Evolutionary conservation across 306 rosid genomes (phyloP).

Genomic region (Benincasa hispida): DNA sequence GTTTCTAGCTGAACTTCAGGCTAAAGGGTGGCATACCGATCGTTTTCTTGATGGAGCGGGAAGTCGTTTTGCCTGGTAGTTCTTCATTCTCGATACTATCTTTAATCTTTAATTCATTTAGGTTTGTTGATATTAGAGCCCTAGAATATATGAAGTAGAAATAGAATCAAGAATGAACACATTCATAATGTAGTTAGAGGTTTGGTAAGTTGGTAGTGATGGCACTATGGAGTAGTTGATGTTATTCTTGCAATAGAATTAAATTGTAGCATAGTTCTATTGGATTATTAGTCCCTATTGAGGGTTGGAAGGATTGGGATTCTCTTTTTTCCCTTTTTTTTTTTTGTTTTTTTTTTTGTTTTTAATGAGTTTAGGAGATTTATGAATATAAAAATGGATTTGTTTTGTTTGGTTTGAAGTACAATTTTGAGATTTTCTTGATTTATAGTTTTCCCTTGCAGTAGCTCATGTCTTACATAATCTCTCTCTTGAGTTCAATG

Average conservation of each 20-base stretch:
- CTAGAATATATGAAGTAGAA: not conserved
- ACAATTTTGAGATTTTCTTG: too few relatives aligned
- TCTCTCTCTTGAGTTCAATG: too few relatives aligned
- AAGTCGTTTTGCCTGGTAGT: slow-evolving; percentile 47
- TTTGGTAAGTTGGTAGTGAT: not conserved
- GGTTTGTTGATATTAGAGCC: not conserved
- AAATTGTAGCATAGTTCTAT: too few relatives aligned
- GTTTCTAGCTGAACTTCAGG: slow-evolving; percentile 54
- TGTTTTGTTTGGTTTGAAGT: too few relatives aligned
- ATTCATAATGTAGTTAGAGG: not conserved
- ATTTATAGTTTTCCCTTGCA: too few relatives aligned
- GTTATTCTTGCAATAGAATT: not conserved
- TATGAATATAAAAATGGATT: too few relatives aligned
- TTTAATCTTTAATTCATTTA: not conserved
- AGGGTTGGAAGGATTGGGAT: too few relatives aligned
- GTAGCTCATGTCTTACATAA: too few relatives aligned
- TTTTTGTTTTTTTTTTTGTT: too few relatives aligned
- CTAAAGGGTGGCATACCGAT: slow-evolving; percentile 94
- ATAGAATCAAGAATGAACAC: not conserved
- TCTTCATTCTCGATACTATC: not conserved
- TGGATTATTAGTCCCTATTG: too few relatives aligned
- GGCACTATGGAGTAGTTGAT: not conserved
- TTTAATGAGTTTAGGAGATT: too few relatives aligned
- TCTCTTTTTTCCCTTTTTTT: too few relatives aligned
- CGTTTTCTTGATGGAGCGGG: slow-evolving; percentile 83